These are phyloP conservation scores for Globisporangium nagaii DNA, from an alignment of 352 stramenopile genomes.

Conservation along the genomic window DNA sequence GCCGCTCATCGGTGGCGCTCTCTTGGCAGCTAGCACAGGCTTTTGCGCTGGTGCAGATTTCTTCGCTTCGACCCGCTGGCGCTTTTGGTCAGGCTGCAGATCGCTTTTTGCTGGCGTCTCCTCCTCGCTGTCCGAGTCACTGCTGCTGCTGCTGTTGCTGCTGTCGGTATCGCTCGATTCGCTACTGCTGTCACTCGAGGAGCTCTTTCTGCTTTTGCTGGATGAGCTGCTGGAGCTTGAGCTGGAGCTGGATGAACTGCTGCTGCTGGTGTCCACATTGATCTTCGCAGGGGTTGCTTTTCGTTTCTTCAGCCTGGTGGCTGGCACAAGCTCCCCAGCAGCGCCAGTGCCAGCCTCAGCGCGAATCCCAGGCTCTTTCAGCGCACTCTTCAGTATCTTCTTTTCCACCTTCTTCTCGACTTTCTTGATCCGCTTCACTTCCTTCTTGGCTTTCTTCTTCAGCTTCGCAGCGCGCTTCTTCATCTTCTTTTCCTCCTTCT, in stretches of 20 bases:
- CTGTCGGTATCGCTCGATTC: constrained; percentile 17
- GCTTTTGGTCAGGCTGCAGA: constrained; percentile 10
- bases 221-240: constrained; percentile 12
- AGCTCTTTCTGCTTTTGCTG: constrained; percentile 15
- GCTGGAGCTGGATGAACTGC: constrained; percentile 6
- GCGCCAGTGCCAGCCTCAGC: not conserved
- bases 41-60: not conserved
- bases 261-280: not conserved
- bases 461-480: not conserved
- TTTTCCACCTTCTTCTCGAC: constrained; percentile 11
- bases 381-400: not conserved
- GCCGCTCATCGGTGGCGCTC: not conserved
- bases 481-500: not conserved
- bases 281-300: not conserved
- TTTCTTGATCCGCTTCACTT: not conserved
- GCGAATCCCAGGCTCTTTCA: constrained; percentile 4
- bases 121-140: constrained; percentile 13
- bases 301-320: constrained; percentile 1
- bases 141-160: constrained; percentile 16
- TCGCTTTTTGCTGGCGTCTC: not conserved
- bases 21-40: constrained; percentile 2
- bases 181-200: too few species aligned
- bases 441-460: not conserved
- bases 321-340: not conserved
- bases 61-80: constrained; percentile 6